Conservation (phyloP, 768 basidiomycete genomes). For the Boletus fagicola region DNA sequence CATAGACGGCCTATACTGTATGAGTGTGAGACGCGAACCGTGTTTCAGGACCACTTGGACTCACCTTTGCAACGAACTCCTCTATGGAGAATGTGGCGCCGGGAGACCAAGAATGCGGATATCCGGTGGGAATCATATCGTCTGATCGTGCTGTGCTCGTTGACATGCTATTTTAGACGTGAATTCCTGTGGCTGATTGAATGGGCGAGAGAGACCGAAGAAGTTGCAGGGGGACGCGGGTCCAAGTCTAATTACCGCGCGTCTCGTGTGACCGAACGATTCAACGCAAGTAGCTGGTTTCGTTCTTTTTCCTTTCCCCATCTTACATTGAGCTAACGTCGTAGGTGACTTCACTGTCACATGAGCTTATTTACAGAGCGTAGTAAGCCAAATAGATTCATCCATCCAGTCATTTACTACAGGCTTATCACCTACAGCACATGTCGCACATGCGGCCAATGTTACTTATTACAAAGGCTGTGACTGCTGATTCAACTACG, state of each 20-base stretch:
- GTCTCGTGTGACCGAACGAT: slow-evolving; percentile 7
- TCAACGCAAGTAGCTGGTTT: too few species aligned
- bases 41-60: slow-evolving; percentile 12
- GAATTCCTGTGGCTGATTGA: not conserved
- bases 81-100: slow-evolving; percentile 42
- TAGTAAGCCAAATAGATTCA: too few species aligned
- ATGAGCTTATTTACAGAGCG: too few species aligned
- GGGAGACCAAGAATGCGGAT: slow-evolving; percentile 54
- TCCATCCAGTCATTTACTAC: too few species aligned
- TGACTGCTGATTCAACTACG: not conserved
- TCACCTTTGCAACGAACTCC: slow-evolving; percentile 55
- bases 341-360: too few species aligned
- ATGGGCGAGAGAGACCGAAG: not conserved
- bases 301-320: too few species aligned
- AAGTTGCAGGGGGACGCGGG: not conserved
- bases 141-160: slow-evolving; percentile 28
- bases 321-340: too few species aligned
- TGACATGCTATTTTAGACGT: slow-evolving; percentile 9
- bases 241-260: not conserved
- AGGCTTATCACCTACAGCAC: too few species aligned
- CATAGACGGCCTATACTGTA: slow-evolving; percentile 72
- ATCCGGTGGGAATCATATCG: slow-evolving; percentile 39
- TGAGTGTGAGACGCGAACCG: not conserved
- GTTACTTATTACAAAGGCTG: not conserved
- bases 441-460: not conserved